A percentile compares a stretch with the other conserved stretches of the same genome.
These are phyloP conservation scores for Haberlea rhodopensis DNA, from an alignment of 257 asterid species.

Conservation along the genomic window DNA sequence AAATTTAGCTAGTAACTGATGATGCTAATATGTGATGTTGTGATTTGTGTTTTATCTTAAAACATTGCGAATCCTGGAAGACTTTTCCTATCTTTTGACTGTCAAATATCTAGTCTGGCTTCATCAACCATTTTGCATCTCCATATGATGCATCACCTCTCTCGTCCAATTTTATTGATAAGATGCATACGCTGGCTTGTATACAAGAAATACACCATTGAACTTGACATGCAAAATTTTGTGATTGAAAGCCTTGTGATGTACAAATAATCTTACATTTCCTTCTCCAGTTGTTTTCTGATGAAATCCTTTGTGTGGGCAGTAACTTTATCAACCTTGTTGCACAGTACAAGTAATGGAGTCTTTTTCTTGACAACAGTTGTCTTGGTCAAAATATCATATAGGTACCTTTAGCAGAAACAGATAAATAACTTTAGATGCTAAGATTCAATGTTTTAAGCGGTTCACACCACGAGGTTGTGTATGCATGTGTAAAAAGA, in stretches of 20 bases:
- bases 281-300: slow-evolving; percentile 70
- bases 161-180: not conserved
- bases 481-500: not conserved
- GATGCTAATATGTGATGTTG: not conserved
- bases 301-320: slow-evolving; percentile 85
- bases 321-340: slow-evolving; percentile 85
- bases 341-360: slow-evolving; percentile 72
- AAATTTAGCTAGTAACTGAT: not conserved
- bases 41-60: no score
- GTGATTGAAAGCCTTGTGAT: slow-evolving; percentile 12
- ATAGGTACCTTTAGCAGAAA: slow-evolving; percentile 57
- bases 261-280: slow-evolving; percentile 37
- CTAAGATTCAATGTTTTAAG: not conserved
- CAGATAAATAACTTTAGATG: slow-evolving; percentile 8
- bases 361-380: slow-evolving; percentile 65
- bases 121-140: not conserved
- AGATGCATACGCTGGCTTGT: not conserved
- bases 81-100: not conserved
- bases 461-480: not conserved
- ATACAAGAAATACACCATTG: not conserved
- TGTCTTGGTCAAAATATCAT: slow-evolving; percentile 73
- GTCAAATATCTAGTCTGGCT: not conserved
- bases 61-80: not conserved
- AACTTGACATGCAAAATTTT: not conserved
- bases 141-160: not conserved